Evolutionary conservation across 2,329 filamentous ascomycete genomes (phyloP).

Genomic region (Ceratocystis alfenasii): DNA sequence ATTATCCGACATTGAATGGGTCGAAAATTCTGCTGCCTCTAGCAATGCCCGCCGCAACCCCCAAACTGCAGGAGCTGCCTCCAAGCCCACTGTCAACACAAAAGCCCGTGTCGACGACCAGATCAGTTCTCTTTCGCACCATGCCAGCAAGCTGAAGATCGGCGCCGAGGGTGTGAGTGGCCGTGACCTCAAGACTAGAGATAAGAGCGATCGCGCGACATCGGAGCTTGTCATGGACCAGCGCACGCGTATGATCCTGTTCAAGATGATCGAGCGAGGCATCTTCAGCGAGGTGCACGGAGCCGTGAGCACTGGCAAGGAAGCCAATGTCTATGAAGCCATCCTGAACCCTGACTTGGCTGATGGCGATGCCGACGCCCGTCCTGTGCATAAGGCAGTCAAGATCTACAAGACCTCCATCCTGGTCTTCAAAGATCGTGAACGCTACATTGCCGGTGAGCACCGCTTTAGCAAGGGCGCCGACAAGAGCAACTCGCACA

Average conservation of each 20-base stretch:
- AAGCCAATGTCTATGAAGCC: constrained; percentile 95
- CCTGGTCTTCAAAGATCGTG: constrained; percentile 92
- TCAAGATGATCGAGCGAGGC: constrained; percentile 90
- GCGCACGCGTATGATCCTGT: constrained; percentile 83
- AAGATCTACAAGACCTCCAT: constrained; percentile 99
- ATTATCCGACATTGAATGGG: constrained; percentile 25
- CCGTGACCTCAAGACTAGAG: constrained; percentile 49
- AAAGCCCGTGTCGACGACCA: constrained; percentile 74
- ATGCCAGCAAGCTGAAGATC: constrained; percentile 68
- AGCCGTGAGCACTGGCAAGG: constrained; percentile 90
- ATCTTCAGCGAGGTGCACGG: constrained; percentile 86
- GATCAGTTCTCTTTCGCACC: constrained; percentile 67
- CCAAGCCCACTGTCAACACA: constrained; percentile 65
- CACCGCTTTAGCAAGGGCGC: constrained; percentile 83
- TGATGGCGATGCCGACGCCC: constrained; percentile 41
- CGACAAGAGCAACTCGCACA: constrained; percentile 86
- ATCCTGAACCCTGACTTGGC: constrained; percentile 50
- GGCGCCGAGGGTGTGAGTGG: constrained; percentile 24
- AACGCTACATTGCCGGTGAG: constrained; percentile 91
- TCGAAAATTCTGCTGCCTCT: neutral
- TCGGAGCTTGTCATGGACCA: constrained; percentile 91
- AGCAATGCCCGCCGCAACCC: constrained; percentile 19
- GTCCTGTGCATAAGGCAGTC: constrained; percentile 66
- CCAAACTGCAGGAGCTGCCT: constrained; percentile 16
- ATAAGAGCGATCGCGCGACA: constrained; percentile 87